Evolutionary conservation across 805 yeast genomes (phyloP).

Genomic region (Hermanozyma aechmeae): DNA sequence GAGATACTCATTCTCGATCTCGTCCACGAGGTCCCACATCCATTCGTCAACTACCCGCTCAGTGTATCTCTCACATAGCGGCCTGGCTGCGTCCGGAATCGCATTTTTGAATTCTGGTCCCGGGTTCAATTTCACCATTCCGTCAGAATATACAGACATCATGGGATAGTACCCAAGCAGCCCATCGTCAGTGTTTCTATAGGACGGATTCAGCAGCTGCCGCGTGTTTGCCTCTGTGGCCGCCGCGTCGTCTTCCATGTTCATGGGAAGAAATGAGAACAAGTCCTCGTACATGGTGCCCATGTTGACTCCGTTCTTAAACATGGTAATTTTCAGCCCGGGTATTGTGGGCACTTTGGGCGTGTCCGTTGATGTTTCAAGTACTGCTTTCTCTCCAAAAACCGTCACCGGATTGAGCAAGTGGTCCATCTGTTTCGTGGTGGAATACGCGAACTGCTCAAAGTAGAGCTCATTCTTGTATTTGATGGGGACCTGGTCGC

Average conservation of each 20-base stretch:
- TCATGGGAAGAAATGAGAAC: conserved; percentile 73
- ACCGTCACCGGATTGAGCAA: conserved; percentile 62
- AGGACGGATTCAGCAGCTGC: conserved; percentile 29
- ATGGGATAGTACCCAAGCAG: conserved; percentile 87
- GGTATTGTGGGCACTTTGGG: conserved; percentile 32
- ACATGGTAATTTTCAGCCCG: conserved; percentile 57
- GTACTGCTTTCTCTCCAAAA: conserved; percentile 58
- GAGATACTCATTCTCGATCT: conserved; percentile 55
- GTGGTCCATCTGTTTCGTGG: conserved; percentile 65
- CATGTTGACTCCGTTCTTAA: conserved; percentile 62
- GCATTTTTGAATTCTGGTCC: conserved; percentile 50
- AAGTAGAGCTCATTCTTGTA: conserved; percentile 69
- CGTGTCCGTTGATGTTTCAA: conserved; percentile 30
- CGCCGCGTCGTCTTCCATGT: conserved; percentile 39
- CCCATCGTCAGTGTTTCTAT: conserved; percentile 62
- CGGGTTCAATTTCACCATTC: conserved; percentile 61
- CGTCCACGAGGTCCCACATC: conserved; percentile 78
- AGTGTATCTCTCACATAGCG: conserved; percentile 52
- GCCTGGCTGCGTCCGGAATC: conserved; percentile 27
- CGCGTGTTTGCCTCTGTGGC: conserved; percentile 16
- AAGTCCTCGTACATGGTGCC: conserved; percentile 63
- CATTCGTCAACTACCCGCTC: conserved; percentile 74
- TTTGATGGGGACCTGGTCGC: conserved; percentile 85
- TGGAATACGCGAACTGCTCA: conserved; percentile 76
- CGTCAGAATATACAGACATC: conserved; percentile 72